phyloP scores from a whole-genome alignment of 73 alveolate species.

The Paraurostyla sp. region DNA sequence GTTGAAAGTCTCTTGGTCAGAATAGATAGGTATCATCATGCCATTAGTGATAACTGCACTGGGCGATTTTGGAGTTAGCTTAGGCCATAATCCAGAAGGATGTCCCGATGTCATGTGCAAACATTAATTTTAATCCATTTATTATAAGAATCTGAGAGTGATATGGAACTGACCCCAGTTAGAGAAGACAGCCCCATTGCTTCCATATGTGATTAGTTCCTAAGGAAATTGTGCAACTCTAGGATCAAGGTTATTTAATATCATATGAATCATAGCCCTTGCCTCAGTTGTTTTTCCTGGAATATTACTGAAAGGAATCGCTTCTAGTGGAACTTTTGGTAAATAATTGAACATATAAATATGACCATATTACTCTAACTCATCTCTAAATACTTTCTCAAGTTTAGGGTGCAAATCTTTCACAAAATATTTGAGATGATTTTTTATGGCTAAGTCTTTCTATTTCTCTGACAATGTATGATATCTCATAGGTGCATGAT shows the following conservation, averaged over 20 bases:
- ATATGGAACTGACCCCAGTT: constrained; percentile 81
- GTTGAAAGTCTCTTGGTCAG: constrained; percentile 59
- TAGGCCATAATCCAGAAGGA: constrained; percentile 78
- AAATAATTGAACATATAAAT: constrained; percentile 71
- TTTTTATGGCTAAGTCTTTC: constrained; percentile 66
- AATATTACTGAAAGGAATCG: constrained; percentile 56
- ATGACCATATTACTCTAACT: constrained; percentile 70
- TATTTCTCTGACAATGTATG: constrained; percentile 48
- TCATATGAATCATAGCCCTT: constrained; percentile 74
- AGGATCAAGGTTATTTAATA: constrained; percentile 75
- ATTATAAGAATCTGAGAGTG: constrained; percentile 52
- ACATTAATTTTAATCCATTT: constrained; percentile 72
- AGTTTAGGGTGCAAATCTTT: constrained; percentile 61
- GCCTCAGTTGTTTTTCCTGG: constrained; percentile 72
- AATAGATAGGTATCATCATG: constrained; percentile 74
- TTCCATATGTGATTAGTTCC: constrained; percentile 79
- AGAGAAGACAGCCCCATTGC: constrained; percentile 77
- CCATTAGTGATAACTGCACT: constrained; percentile 76
- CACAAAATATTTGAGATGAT: constrained; percentile 73
- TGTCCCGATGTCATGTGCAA: constrained; percentile 78
- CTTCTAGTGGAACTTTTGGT: constrained; percentile 67
- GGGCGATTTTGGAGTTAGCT: constrained; percentile 58
- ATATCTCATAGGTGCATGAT: constrained; percentile 76
- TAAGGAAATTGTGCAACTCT: constrained; percentile 78
- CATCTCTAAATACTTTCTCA: constrained; percentile 51